phyloP scores from a whole-genome alignment of 75 land plant genomes.

The Cryptomeria japonica region DNA sequence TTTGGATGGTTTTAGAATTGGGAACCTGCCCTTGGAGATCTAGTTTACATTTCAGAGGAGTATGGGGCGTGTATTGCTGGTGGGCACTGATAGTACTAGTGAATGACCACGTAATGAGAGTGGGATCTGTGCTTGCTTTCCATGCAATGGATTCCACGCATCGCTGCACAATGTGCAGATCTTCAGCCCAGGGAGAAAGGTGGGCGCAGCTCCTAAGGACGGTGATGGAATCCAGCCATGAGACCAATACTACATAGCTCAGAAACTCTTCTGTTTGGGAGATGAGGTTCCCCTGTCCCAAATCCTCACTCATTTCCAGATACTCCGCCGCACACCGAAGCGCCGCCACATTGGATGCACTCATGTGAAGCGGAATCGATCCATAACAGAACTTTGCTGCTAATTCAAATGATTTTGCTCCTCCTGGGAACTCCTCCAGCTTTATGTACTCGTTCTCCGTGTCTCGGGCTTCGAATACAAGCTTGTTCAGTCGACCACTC shows the following conservation, averaged over 20 bases:
- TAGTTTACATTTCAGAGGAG: not conserved
- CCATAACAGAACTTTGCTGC: conserved; percentile 88
- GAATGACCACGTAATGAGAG: not conserved
- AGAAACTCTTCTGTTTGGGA: conserved; percentile 68
- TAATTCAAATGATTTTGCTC: conserved; percentile 67
- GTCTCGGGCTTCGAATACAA: conserved; percentile 61
- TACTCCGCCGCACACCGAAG: conserved; percentile 73
- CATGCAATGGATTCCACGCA: conserved; percentile 75
- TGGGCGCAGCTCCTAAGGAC: conserved; percentile 54
- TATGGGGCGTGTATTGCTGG: not conserved
- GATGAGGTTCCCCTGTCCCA: conserved; percentile 58
- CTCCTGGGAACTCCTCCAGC: conserved; percentile 64
- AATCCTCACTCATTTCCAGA: conserved; percentile 82
- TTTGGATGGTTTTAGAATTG: no score
- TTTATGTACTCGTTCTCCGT: conserved; percentile 51
- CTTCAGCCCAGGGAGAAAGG: conserved; percentile 72
- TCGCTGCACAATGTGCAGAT: conserved; percentile 56
- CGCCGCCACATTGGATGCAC: conserved; percentile 68
- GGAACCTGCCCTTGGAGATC: not conserved
- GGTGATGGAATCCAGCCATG: conserved; percentile 58
- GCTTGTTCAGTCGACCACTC: conserved; percentile 78
- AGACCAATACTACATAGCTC: conserved; percentile 44
- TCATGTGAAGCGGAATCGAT: conserved; percentile 62
- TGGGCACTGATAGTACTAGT: not conserved
- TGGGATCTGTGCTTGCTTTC: conserved; percentile 55